phyloP scores from a whole-genome alignment of 345 rosid species.

The Acer yangbiense region DNA sequence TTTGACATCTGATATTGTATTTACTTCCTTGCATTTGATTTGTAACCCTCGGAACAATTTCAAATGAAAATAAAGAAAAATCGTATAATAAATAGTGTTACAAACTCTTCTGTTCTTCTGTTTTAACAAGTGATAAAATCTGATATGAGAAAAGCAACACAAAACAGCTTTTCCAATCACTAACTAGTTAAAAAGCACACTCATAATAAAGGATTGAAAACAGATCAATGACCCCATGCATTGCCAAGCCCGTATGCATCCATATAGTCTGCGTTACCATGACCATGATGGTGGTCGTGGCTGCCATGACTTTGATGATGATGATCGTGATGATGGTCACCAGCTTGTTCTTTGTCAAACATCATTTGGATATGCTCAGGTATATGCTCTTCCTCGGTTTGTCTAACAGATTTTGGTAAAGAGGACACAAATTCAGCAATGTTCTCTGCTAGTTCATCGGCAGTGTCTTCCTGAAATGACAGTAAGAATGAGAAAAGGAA shows the following conservation, averaged over 20 bases:
- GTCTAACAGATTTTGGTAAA: slow-evolving; percentile 59
- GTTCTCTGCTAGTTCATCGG: slow-evolving; percentile 60
- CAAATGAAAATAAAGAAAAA: too few relatives aligned
- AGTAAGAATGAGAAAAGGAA: slow-evolving; percentile 2
- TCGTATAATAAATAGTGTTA: background rate
- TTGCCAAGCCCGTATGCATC: slow-evolving; percentile 45
- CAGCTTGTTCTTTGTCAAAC: slow-evolving; percentile 55
- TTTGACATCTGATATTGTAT: too few relatives aligned
- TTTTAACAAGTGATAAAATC: background rate
- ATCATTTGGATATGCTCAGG: slow-evolving; percentile 51
- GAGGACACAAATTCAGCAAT: slow-evolving; percentile 58
- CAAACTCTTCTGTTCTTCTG: background rate
- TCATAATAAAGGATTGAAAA: background rate
- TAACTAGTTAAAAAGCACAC: background rate
- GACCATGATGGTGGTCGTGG: slow-evolving; percentile 28
- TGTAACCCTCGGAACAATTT: too few relatives aligned
- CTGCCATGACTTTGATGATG: slow-evolving; percentile 39
- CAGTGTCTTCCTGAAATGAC: slow-evolving; percentile 57
- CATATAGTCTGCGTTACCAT: slow-evolving; percentile 38
- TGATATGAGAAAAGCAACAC: background rate
- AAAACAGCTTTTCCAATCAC: slow-evolving; percentile 9
- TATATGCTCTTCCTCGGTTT: slow-evolving; percentile 51
- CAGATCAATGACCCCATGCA: slow-evolving; percentile 35
- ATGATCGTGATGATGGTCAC: slow-evolving; percentile 29
- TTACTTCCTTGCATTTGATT: too few relatives aligned